Conservation (phyloP, 768 basidiomycete genomes). For the Rhodotorula babjevae region DNA sequence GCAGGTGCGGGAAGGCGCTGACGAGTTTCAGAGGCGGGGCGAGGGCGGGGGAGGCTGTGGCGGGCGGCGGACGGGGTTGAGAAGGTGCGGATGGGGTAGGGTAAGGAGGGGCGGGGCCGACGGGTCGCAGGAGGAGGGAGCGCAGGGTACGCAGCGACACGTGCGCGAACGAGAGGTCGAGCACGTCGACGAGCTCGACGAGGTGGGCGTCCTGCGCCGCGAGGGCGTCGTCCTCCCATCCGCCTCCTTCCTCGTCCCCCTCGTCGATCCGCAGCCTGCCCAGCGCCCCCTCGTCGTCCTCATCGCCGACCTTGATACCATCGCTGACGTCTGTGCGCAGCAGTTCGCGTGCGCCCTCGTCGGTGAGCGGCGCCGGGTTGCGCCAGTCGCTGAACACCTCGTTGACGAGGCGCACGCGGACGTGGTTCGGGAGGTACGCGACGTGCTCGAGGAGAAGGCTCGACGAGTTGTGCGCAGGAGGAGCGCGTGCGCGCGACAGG, state of each 20-base stretch:
- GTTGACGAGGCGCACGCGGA: slow-evolving; percentile 10
- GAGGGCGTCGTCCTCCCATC: not conserved
- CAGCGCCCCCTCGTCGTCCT: not conserved
- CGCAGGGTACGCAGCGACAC: slow-evolving; percentile 10
- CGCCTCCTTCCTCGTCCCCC: not conserved
- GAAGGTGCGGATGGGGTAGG: not conserved
- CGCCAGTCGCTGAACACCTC: slow-evolving; percentile 20
- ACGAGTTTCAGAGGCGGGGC: not conserved
- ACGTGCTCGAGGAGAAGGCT: slow-evolving; percentile 16
- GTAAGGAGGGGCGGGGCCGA: not conserved
- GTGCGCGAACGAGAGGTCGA: slow-evolving; percentile 21
- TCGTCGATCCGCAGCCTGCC: too few species aligned
- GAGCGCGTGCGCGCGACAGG: slow-evolving; percentile 4
- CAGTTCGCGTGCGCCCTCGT: slow-evolving; percentile 1
- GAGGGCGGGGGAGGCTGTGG: not conserved
- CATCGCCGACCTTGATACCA: not conserved
- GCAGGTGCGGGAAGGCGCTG: slow-evolving; percentile 13
- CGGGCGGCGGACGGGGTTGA: not conserved
- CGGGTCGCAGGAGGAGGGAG: not conserved
- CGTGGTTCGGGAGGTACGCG: slow-evolving; percentile 13
- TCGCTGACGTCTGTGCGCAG: slow-evolving; percentile 11
- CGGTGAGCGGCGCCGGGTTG: not conserved
- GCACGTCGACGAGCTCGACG: not conserved
- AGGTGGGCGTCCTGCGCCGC: not conserved
- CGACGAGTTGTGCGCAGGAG: too few species aligned